phyloP scores from a whole-genome alignment of 2,329 filamentous ascomycete genomes.

The Arthrobotrys sinensis region DNA sequence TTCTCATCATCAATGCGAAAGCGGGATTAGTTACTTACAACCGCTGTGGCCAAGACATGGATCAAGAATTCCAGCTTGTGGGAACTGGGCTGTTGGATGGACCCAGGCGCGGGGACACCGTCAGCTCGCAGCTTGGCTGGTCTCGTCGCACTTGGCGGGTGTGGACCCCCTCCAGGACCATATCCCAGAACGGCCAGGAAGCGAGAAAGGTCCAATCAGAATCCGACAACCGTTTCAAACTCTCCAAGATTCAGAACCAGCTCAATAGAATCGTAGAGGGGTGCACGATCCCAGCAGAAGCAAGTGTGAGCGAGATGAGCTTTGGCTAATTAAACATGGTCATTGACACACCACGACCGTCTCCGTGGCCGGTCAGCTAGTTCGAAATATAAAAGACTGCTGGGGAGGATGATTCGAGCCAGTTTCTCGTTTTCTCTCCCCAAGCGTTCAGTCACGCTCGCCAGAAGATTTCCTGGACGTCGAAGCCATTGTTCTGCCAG shows the following conservation, averaged over 20 bases:
- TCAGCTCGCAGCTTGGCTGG: constrained; percentile 19
- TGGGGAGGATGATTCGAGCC: background rate
- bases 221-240: constrained; percentile 13
- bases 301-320: constrained; percentile 1
- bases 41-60: constrained; percentile 4
- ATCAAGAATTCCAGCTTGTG: constrained; percentile 11
- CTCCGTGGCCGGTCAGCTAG: background rate
- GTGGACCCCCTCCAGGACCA: background rate
- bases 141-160: constrained; percentile 6
- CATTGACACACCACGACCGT: background rate
- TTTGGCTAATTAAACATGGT: constrained; percentile 1
- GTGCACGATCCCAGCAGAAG: background rate
- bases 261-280: background rate
- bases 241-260: constrained; percentile 5
- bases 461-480: background rate
- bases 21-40: background rate
- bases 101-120: background rate
- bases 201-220: constrained; percentile 5
- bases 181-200: constrained; percentile 1
- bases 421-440: background rate
- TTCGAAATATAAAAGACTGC: constrained; percentile 9
- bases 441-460: background rate
- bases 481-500: background rate
- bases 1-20: constrained; percentile 12
- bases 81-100: background rate